Conservation (phyloP, 1,284 basidiomycete species). For the Trichosporon coremiiforme region DNA sequence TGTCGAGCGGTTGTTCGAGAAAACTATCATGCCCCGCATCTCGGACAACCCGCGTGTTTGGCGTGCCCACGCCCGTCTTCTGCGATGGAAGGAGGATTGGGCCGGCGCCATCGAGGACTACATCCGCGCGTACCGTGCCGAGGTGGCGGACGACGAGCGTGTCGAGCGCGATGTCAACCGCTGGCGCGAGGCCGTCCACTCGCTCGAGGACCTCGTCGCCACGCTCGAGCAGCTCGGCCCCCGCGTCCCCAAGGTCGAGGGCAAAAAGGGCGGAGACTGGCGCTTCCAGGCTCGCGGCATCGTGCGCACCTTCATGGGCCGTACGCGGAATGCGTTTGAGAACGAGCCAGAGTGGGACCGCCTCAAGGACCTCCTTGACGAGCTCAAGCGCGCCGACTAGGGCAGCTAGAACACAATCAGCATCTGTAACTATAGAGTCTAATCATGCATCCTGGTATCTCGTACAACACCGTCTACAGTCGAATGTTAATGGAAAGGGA, state of each 20-base stretch:
- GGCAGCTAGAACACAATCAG: neutral
- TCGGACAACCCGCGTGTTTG: conserved; percentile 72
- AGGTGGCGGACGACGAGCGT: conserved; percentile 67
- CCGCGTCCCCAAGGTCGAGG: conserved; percentile 60
- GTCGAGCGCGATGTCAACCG: conserved; percentile 66
- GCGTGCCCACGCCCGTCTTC: conserved; percentile 75
- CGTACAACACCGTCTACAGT: conserved; percentile 21
- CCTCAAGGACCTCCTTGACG: conserved; percentile 62
- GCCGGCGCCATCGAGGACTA: conserved; percentile 76
- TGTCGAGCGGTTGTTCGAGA: conserved; percentile 72
- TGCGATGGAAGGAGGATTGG: conserved; percentile 71
- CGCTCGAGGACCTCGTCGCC: conserved; percentile 81
- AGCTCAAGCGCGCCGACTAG: conserved; percentile 50
- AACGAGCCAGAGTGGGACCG: conserved; percentile 81
- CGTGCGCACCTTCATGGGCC: conserved; percentile 81
- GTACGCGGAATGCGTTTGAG: conserved; percentile 66
- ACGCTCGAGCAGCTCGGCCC: conserved; percentile 79
- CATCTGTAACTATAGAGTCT: conserved; percentile 22
- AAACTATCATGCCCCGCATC: conserved; percentile 74
- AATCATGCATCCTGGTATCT: conserved; percentile 29
- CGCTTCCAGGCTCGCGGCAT: conserved; percentile 81
- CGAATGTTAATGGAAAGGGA: conserved; percentile 7
- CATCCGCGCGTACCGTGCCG: conserved; percentile 76
- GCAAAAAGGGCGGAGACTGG: conserved; percentile 65
- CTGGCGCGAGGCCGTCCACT: conserved; percentile 73